A percentile compares a stretch with the other conserved stretches of the same genome.
Conservation (phyloP, 2,329 filamentous ascomycete species). For the Phialocephala sp. region DNA sequence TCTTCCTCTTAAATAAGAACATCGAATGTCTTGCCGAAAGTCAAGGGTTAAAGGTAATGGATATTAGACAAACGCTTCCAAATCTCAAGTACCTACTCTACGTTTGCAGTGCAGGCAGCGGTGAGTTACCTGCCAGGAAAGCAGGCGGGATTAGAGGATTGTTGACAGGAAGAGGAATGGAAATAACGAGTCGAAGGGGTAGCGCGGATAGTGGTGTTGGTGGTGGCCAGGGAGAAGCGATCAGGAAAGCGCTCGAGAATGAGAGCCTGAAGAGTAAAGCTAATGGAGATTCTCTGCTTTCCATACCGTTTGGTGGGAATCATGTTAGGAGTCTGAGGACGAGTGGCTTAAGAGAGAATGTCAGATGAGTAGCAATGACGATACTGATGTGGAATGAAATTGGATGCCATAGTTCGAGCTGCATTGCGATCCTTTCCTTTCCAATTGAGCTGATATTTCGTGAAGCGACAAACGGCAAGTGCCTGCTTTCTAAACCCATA, state of each 20-base stretch:
- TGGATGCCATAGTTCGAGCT: not conserved
- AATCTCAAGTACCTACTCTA: conserved; percentile 94
- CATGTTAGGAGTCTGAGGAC: conserved; percentile 41
- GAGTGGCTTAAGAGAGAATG: conserved; percentile 42
- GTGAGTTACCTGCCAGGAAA: conserved; percentile 66
- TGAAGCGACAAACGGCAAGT: conserved; percentile 1
- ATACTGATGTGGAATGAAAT: conserved; percentile 15
- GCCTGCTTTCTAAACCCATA: not conserved
- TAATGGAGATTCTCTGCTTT: conserved; percentile 22
- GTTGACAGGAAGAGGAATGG: conserved; percentile 50
- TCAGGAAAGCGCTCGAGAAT: conserved; percentile 39
- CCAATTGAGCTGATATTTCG: not conserved
- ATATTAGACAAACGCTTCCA: conserved; percentile 89
- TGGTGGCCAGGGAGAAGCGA: conserved; percentile 33
- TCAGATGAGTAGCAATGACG: conserved; percentile 20
- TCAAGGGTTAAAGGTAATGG: conserved; percentile 79
- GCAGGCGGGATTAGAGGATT: conserved; percentile 65
- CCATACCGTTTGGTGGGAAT: conserved; percentile 31
- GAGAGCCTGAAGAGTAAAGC: conserved; percentile 24
- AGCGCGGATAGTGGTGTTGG: conserved; percentile 39
- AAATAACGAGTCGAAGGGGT: conserved; percentile 37
- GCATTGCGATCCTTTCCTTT: not conserved
- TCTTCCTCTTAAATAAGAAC: conserved; percentile 96
- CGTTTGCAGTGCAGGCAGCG: conserved; percentile 80
- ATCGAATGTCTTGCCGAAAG: conserved; percentile 73